Evolutionary conservation across 169 alveolate species (phyloP), one percentile per base, ranked within the genome.

Genomic region (Eimeria mitis): DNA sequence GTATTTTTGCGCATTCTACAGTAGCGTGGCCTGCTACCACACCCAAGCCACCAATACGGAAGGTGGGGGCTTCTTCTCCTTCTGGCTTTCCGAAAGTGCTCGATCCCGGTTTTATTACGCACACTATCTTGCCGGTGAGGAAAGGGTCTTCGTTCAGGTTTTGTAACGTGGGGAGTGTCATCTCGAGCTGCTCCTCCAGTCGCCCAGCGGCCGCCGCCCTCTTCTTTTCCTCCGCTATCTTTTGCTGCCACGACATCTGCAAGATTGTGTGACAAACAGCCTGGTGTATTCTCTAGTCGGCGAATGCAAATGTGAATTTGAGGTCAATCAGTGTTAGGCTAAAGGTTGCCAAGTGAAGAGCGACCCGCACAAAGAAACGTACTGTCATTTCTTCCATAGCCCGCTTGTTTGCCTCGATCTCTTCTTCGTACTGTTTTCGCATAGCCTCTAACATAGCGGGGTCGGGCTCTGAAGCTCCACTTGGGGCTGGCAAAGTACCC

Each of bases 131-230:
- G 73, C 98, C 98, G 65, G 99, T 96, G 31, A 98, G 97, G 96
- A 97, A 96, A 25, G 99, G 98, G 96, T 98, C 99, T 97, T 98
- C 99, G 96, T 98, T 98, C 52, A 98, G 94, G 54, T 97, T 97
- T 49, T 96, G 96, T 79, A 98, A 91, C 91, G 97, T 88, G 25
- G 98, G 98, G 37, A 96, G 94, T 14, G 94, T 87, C 71, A 63
- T 76, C 88, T 96, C 98, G 54, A 95, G 88, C 91, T 96, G 94
- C 94, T 95, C 91, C 59, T 87, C 94, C 52, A 63, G 78, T 44
- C 95, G 95, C 68, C 92, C 83, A 23, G 47, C 37, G 37, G 92
- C 94, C 16, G 89, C 95, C 47, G 97, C 98, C 28, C 96, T 65
- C 89, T 96, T 97, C 81, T 97, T 98, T 28, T 95, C 96, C 81